Base-by-base conservation (phyloP, 148 eudicot species). In the Heliosperma pusillum region DNA sequence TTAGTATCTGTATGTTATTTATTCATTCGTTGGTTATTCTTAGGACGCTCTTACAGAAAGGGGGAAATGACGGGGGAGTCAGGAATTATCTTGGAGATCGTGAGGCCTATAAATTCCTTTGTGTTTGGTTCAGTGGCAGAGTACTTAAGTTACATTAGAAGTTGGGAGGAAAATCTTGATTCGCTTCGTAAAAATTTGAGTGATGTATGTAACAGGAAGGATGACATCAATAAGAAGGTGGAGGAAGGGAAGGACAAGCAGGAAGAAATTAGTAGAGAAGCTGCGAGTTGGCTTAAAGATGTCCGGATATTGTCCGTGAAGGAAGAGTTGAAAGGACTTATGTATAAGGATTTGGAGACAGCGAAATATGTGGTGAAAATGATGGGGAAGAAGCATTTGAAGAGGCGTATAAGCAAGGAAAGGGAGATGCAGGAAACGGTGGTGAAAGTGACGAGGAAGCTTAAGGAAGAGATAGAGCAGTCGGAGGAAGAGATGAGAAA, bases 361-460 rank as follows among this genome's bases (percentile, higher is more conserved):
- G 71, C 57, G 10, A 69, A 47, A 16, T 45, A 10, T 47, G 57
- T 69, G 58, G 55, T 67, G 53, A 67, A 42, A 40, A 10, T 67
- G 52, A 67, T 67, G 53, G 71, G 27, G 71, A 67, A 67, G 22
- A 67, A 67, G 71, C 24, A 67, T 42, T 50, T 67, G 17, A 67
- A 67, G 55, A 42, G 21, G 55, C 52, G 29, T 24, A 10, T 69
- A 22, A 40, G 15, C 53, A 69, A 45, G 72, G 72, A 45, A 21
- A 22, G 10, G 6, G 20, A 47, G 58, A 69, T 69, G 58, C 33
- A 22, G 36, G 33, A 69, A 25, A 6, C 25, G 57, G 72, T 47
- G 30, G n/a, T 69, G 3, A 24, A 45, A 47, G 57, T 69, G 72
- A 69, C 47, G 72, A 45, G 24, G 10, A 47, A 69, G 72, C 57